These are phyloP conservation scores for Ascochyta koolunga DNA, from an alignment of 2,329 filamentous ascomycete genomes.

Conservation along the genomic window DNA sequence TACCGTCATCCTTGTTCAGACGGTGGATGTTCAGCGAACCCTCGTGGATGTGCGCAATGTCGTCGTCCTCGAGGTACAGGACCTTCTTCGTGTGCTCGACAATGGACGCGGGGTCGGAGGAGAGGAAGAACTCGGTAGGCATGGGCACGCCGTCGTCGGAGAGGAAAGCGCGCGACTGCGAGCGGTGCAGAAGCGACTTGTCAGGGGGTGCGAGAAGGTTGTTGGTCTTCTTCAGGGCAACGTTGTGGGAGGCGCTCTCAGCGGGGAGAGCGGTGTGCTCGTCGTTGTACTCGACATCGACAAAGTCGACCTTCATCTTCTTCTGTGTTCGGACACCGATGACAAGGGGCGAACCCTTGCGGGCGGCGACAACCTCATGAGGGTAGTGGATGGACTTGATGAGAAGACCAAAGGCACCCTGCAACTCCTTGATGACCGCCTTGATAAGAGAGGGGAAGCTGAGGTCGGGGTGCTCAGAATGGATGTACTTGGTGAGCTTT, in stretches of 20 bases:
- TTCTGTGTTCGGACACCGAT: slow-evolving; percentile 95
- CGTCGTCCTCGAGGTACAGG: slow-evolving; percentile 98
- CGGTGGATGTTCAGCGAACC: slow-evolving; percentile 99
- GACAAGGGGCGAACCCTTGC: slow-evolving; percentile 97
- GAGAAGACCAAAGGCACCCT: slow-evolving; percentile 95
- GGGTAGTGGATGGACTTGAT: slow-evolving; percentile 99
- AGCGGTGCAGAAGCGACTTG: slow-evolving; percentile 97
- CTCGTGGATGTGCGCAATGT: slow-evolving; percentile 99
- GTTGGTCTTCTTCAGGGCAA: slow-evolving; percentile 84
- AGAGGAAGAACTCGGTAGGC: slow-evolving; percentile 99
- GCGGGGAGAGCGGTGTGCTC: slow-evolving; percentile 79
- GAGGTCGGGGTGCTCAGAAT: slow-evolving; percentile 90
- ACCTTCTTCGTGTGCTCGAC: slow-evolving; percentile 99
- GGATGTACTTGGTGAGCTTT: slow-evolving; percentile 97
- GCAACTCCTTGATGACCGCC: slow-evolving; percentile 96
- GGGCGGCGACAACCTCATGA: slow-evolving; percentile 95
- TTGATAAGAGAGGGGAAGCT: slow-evolving; percentile 97
- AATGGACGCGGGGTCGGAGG: slow-evolving; percentile 96
- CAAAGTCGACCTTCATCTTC: slow-evolving; percentile 99
- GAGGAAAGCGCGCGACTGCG: slow-evolving; percentile 97
- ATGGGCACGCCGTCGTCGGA: slow-evolving; percentile 98
- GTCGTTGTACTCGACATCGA: slow-evolving; percentile 96
- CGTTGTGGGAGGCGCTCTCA: slow-evolving; percentile 94
- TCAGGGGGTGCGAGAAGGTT: slow-evolving; percentile 80
- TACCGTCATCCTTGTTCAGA: slow-evolving; percentile 93